These are phyloP conservation scores for Schoenoplectus tabernaemontani DNA, from an alignment of 202 grass and related monocot genomes.

Conservation along the genomic window DNA sequence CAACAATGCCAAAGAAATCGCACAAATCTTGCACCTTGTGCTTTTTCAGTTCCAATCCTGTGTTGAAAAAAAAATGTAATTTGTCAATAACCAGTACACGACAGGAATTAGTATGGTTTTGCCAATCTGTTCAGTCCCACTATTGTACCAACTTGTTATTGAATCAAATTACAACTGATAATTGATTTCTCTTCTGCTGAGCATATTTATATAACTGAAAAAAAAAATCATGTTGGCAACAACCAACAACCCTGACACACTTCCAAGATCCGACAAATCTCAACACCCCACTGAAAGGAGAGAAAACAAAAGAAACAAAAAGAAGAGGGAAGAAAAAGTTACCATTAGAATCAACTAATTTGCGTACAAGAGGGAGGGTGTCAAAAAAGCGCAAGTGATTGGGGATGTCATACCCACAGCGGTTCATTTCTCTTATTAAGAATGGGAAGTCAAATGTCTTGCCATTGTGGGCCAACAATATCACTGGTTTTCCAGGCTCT, in stretches of 20 bases:
- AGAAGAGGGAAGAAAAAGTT: constrained; percentile 10
- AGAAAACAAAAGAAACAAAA: constrained; percentile 2
- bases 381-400: constrained; percentile 71
- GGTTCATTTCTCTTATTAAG: constrained; percentile 59
- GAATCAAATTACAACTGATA: neutral
- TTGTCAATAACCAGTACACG: neutral
- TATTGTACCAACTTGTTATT: neutral
- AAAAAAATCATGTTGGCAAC: neutral
- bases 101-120: too few species aligned
- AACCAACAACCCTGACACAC: neutral
- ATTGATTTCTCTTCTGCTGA: neutral
- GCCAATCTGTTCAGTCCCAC: neutral
- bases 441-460: constrained; percentile 80
- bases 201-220: neutral
- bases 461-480: constrained; percentile 82
- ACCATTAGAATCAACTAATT: constrained; percentile 56
- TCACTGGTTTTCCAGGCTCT: constrained; percentile 56
- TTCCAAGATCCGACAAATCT: neutral
- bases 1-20: constrained; percentile 46
- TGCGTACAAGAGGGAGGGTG: constrained; percentile 57
- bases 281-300: neutral
- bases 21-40: constrained; percentile 33
- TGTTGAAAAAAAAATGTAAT: neutral
- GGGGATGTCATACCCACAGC: constrained; percentile 59
- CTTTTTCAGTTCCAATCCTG: neutral